A percentile compares a stretch with the other conserved stretches of the same genome.
Evolutionary conservation across 176 grass and related monocot genomes (phyloP).

Genomic region (bread wheat (Triticum aestivum)): DNA sequence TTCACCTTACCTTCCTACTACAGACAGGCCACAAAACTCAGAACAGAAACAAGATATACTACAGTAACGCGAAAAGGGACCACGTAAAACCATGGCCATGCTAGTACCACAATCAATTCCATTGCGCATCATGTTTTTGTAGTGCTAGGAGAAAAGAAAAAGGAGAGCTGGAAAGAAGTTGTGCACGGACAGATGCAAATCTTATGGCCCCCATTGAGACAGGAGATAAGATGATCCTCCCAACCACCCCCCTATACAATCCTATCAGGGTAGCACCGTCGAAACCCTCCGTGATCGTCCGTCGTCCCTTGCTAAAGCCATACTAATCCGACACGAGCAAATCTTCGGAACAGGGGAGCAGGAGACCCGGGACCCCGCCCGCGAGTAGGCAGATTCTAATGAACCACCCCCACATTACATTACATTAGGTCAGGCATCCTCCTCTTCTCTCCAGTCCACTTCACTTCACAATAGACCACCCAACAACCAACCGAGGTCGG

Average conservation of each 20-base stretch:
- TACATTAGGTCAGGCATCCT: background rate
- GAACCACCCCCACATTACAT: background rate
- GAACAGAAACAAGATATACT: background rate
- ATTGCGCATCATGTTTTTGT: background rate
- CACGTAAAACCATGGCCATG: too few relatives aligned
- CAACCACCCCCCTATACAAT: slow-evolving; percentile 1
- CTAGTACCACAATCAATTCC: too few relatives aligned
- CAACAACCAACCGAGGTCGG: slow-evolving; percentile 23
- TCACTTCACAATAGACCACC: slow-evolving; percentile 29
- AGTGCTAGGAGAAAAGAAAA: background rate
- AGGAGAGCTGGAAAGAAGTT: background rate
- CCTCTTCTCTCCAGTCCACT: background rate
- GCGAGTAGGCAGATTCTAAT: slow-evolving; percentile 21
- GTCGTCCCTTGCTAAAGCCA: background rate
- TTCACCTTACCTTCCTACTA: background rate
- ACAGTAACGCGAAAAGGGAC: background rate
- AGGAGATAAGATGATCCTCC: slow-evolving; percentile 33
- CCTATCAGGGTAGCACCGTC: background rate
- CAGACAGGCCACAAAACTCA: too few relatives aligned
- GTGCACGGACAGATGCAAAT: background rate
- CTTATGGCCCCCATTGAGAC: background rate
- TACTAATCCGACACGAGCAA: background rate
- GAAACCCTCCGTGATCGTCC: background rate
- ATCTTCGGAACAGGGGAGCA: background rate
- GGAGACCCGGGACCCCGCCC: background rate